Percentiles rank a stretch among this genome's conserved stretches.
These are phyloP conservation scores for Zasmidium cellare DNA, from an alignment of 2,329 filamentous ascomycete genomes.

Conservation along the genomic window DNA sequence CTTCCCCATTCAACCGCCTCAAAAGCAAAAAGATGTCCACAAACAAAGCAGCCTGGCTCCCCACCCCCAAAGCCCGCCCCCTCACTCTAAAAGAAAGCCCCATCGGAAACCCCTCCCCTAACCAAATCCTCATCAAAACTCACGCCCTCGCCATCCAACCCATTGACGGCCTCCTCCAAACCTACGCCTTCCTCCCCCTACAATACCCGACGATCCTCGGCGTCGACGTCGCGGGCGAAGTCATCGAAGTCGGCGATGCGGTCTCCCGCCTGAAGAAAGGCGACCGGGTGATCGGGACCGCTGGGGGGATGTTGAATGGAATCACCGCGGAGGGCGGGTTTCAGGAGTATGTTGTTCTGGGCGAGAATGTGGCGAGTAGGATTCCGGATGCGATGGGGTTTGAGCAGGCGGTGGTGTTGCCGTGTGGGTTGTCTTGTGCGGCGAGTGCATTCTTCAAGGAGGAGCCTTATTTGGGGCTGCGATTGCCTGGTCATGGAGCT, in stretches of 20 bases:
- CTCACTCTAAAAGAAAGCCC: constrained; percentile 23
- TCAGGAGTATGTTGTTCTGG: constrained; percentile 20
- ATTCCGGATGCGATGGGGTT: constrained; percentile 20
- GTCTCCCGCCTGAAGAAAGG: constrained; percentile 58
- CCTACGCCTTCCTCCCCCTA: constrained; percentile 14
- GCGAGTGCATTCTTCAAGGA: constrained; percentile 21
- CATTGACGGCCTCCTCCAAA: constrained; percentile 28
- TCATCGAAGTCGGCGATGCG: constrained; percentile 54
- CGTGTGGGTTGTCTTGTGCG: constrained; percentile 20
- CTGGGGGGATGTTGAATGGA: constrained; percentile 5
- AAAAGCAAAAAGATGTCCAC: neutral
- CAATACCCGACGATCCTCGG: constrained; percentile 41
- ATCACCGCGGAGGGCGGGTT: constrained; percentile 19
- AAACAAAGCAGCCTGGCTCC: constrained; percentile 26
- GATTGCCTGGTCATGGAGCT: constrained; percentile 8
- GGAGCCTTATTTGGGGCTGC: constrained; percentile 12
- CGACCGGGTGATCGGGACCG: constrained; percentile 51
- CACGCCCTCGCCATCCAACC: constrained; percentile 40
- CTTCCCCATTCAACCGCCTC: neutral
- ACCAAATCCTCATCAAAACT: constrained; percentile 39
- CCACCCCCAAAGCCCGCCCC: constrained; percentile 14
- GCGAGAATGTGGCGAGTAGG: constrained; percentile 7
- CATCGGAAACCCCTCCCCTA: constrained; percentile 18
- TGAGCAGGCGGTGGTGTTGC: constrained; percentile 22
- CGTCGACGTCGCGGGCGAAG: constrained; percentile 54